Evolutionary conservation across 2,329 filamentous ascomycete species (phyloP).

Genomic region (Pyrenophora teres): DNA sequence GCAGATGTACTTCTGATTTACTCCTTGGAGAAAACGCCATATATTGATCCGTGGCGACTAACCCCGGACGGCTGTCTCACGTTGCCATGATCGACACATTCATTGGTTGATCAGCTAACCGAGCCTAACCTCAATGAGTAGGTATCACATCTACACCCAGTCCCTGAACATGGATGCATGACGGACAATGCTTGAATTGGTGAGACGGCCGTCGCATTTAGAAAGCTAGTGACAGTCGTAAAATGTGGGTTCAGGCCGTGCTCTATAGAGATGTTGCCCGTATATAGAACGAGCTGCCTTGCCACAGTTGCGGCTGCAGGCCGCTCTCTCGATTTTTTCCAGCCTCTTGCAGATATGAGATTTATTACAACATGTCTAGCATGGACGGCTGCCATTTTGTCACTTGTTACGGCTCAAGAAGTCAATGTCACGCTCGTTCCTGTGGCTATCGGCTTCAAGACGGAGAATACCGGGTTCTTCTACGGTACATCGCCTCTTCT

Average conservation of each 20-base stretch:
- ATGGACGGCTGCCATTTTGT: slow-evolving; percentile 11
- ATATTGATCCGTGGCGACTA: not conserved
- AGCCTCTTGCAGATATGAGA: slow-evolving; percentile 4
- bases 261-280: not conserved
- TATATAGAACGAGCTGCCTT: slow-evolving; percentile 1
- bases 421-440: slow-evolving; percentile 28
- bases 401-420: slow-evolving; percentile 16
- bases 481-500: slow-evolving; percentile 28
- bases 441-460: slow-evolving; percentile 31
- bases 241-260: not conserved
- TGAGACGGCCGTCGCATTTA: not conserved
- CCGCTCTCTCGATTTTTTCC: not conserved
- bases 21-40: not conserved
- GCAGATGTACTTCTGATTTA: not conserved
- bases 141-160: slow-evolving; percentile 7
- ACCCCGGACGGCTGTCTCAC: slow-evolving; percentile 21
- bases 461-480: slow-evolving; percentile 36
- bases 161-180: not conserved
- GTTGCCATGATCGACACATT: slow-evolving; percentile 13
- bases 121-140: slow-evolving; percentile 18
- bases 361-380: not conserved
- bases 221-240: not conserved
- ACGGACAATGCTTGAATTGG: not conserved
- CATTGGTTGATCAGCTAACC: slow-evolving; percentile 15
- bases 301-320: not conserved